phyloP scores from a whole-genome alignment of 305 asterid species.

The Fraxinus greggii region DNA sequence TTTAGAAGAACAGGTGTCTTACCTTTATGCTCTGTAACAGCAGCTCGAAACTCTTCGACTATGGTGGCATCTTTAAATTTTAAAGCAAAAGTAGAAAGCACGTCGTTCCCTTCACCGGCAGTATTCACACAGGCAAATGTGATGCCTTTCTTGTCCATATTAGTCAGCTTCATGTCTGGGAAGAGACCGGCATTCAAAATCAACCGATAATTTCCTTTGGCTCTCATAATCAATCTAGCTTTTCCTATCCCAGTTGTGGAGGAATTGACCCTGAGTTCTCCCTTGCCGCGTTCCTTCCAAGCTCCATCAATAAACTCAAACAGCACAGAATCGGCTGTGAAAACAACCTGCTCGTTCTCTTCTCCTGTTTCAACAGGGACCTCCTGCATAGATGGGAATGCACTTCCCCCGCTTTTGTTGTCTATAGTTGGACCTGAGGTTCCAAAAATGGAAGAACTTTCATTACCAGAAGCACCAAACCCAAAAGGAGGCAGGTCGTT shows the following conservation, averaged over 20 bases:
- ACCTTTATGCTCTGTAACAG: slow-evolving; percentile 55
- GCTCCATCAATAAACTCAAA: slow-evolving; percentile 70
- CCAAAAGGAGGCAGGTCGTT: slow-evolving; percentile 41
- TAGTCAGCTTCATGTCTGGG: slow-evolving; percentile 87
- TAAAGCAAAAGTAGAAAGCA: slow-evolving; percentile 82
- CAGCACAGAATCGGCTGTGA: slow-evolving; percentile 71
- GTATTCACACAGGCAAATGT: slow-evolving; percentile 89
- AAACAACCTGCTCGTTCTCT: slow-evolving; percentile 75
- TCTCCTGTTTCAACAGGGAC: slow-evolving; percentile 83
- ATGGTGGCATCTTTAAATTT: slow-evolving; percentile 75
- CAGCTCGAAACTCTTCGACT: slow-evolving; percentile 62
- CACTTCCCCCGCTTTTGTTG: slow-evolving; percentile 49
- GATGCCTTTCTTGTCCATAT: slow-evolving; percentile 89
- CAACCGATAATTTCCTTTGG: slow-evolving; percentile 75
- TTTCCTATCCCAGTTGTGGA: slow-evolving; percentile 52
- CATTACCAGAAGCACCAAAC: slow-evolving; percentile 54
- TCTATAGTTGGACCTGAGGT: slow-evolving; percentile 35
- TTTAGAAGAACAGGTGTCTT: slow-evolving; percentile 32
- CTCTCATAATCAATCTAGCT: slow-evolving; percentile 90
- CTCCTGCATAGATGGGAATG: slow-evolving; percentile 68
- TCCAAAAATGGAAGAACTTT: slow-evolving; percentile 55
- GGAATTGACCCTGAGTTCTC: slow-evolving; percentile 78
- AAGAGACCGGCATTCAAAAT: slow-evolving; percentile 80
- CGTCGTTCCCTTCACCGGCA: slow-evolving; percentile 59
- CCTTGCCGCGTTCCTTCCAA: slow-evolving; percentile 97